Base-by-base conservation (phyloP, 2,329 filamentous ascomycete species). In the Lithohypha guttulata region DNA sequence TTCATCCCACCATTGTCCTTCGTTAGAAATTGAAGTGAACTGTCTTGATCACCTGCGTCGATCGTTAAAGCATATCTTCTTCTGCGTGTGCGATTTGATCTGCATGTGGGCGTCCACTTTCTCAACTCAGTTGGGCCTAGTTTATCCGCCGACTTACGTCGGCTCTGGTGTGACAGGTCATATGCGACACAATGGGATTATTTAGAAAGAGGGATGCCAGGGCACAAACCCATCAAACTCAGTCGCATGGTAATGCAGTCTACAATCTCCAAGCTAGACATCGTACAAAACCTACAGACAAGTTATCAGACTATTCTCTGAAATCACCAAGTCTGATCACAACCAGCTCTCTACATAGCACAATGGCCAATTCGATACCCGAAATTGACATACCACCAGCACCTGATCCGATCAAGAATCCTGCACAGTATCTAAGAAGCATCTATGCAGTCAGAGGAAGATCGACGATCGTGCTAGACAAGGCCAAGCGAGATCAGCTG, bases 381-480 rank as follows among this genome's bases (percentile, higher is more conserved):
- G 83, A 86, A 60, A 71, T 93, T 53, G 75, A 85, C 48, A 73
- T 96, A 33, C 84, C 89, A 34, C 80, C 77, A 54, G 78, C 86
- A 11, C 87, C 89, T 19, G 87, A 96, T 62, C 87, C 89, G 53
- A 73, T 80, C 46, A 70, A 89, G 51, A 85, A 96, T 58, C 87
- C 89, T 14, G 84, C 82, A 17, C 87, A 79, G 45, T 96, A 96
- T 62, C 73, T 98, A 54, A 78, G 84, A 57, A 95, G 86, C 63
- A 76, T 96, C 54, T 78, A 84, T 54, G 78, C 91, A 19, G 85
- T 98, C 18, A 74, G 91, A 46, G 85, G 95, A 54, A 69, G 86
- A 47, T 81, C 75, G 55, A 74, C 66, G 52, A 65, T 89, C 49
- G 70, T 94, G 37, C 71, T 84, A 44, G 74, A 83, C 47, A 87